Conservation (phyloP, 441 rosid species). For the Isatis lusitanica region DNA sequence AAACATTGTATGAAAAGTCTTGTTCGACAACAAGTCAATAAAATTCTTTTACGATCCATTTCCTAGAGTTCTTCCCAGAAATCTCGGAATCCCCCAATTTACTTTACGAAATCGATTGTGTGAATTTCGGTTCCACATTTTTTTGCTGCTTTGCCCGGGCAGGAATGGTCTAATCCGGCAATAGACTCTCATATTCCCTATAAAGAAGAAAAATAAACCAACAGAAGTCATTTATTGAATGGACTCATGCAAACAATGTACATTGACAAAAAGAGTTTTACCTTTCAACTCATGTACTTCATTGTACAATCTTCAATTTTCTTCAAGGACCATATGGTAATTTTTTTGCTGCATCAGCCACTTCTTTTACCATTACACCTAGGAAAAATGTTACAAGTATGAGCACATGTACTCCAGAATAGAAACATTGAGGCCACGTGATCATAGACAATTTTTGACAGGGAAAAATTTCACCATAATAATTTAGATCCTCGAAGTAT, state of each 20-base stretch:
- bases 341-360: slow-evolving; percentile 67
- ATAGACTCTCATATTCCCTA: slow-evolving; percentile 77
- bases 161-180: slow-evolving; percentile 76
- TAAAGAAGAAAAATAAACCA: slow-evolving; percentile 9
- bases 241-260: neutral
- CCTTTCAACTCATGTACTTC: slow-evolving; percentile 84
- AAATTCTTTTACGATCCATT: no score
- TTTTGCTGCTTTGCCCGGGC: slow-evolving; percentile 58
- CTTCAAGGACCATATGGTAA: slow-evolving; percentile 59
- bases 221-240: slow-evolving; percentile 26
- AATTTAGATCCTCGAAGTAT: slow-evolving; percentile 54
- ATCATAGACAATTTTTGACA: slow-evolving; percentile 11
- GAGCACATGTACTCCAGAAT: slow-evolving; percentile 18
- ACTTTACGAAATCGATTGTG: no score
- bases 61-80: no score
- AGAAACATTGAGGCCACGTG: slow-evolving; percentile 3
- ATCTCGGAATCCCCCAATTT: no score
- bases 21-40: no score
- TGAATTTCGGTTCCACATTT: slow-evolving; percentile 15
- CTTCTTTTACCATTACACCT: slow-evolving; percentile 68
- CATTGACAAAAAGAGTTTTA: slow-evolving; percentile 27
- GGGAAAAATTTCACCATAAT: slow-evolving; percentile 46
- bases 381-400: slow-evolving; percentile 17
- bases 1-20: no score
- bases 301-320: slow-evolving; percentile 67